Base-by-base conservation (phyloP, 208 protist genomes). In the Novymonas esmeraldas region DNA sequence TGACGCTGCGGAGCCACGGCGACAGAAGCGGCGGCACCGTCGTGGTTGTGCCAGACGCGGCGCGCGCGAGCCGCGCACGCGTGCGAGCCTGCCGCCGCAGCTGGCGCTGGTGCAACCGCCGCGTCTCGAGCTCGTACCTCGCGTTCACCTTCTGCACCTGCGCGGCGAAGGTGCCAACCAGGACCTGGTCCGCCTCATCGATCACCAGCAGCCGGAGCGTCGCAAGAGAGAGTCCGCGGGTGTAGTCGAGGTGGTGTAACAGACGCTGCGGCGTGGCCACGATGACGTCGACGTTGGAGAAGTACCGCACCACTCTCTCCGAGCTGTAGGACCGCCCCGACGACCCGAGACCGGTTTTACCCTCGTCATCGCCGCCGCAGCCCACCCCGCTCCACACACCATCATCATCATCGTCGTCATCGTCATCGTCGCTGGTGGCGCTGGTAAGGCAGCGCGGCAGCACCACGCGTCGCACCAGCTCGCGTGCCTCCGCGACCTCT, bases 161-260 rank as follows among this genome's bases (percentile, higher is more conserved):
- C 42, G 82, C 84, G 3, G 89, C 73, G 68, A 94, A 94, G 78
- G 78, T 88, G 6, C 91, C 89, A 3, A 75, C 73, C 16, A 97
- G 82, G 1, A 97, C 87, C 55, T 97, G 87, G 55, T 97, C 92
- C 6, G 92, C 92, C 67, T 97, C 92, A 70, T 97, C 92, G 44
- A 97, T 89, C 42, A 97, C 89, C 28, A 95, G 74, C 46, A 97
- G 72, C 13, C 80, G 84, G 34, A 97, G 78, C 38, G 70, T 49
- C 1, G 63, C 70, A 13, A 96, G 82, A 44, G 65, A 76, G 31
- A 96, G 68, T 2, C 85, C 88, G 18, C 61, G 63, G 14, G 86
- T 93, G 63, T 62, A 61, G 48, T 94, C 89, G 14, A 94, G 74
- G 69, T 97, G 89, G 14, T 83, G 76, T 9, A 97, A 78, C 24